Percentiles rank a stretch among this genome's conserved stretches.
phyloP scores from a whole-genome alignment of 202 grass and related monocot genomes.

The Schoenoplectus tabernaemontani region DNA sequence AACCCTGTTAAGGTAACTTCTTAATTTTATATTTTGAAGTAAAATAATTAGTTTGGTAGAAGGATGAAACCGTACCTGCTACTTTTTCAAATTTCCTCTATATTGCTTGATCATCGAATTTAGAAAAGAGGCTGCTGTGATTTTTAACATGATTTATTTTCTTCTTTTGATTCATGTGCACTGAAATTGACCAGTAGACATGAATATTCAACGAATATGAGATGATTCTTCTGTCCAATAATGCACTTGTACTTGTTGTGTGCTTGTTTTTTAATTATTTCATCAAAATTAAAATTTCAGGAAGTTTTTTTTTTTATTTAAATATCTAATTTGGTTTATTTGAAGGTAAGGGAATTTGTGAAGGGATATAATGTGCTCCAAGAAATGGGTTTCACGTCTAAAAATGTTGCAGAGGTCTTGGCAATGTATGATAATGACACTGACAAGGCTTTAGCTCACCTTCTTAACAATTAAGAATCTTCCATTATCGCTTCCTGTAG shows the following conservation, averaged over 20 bases:
- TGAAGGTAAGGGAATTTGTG: constrained; percentile 91
- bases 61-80: background rate
- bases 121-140: background rate
- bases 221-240: background rate
- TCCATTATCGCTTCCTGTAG: background rate
- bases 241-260: background rate
- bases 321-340: constrained; percentile 4
- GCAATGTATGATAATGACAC: constrained; percentile 91
- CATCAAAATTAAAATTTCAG: background rate
- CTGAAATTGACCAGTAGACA: background rate
- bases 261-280: background rate
- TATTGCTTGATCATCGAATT: background rate
- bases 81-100: background rate
- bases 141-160: background rate
- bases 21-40: background rate
- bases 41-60: background rate
- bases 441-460: constrained; percentile 67
- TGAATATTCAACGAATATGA: background rate
- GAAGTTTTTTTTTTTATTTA: background rate
- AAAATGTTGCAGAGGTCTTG: constrained; percentile 72
- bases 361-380: constrained; percentile 81
- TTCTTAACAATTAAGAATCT: constrained; percentile 52
- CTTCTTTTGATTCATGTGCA: background rate
- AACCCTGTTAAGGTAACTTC: constrained; percentile 54
- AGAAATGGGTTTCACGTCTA: constrained; percentile 88